Evolutionary conservation across 1,284 basidiomycete genomes (phyloP).

Genomic region (Amylostereum areolatum): DNA sequence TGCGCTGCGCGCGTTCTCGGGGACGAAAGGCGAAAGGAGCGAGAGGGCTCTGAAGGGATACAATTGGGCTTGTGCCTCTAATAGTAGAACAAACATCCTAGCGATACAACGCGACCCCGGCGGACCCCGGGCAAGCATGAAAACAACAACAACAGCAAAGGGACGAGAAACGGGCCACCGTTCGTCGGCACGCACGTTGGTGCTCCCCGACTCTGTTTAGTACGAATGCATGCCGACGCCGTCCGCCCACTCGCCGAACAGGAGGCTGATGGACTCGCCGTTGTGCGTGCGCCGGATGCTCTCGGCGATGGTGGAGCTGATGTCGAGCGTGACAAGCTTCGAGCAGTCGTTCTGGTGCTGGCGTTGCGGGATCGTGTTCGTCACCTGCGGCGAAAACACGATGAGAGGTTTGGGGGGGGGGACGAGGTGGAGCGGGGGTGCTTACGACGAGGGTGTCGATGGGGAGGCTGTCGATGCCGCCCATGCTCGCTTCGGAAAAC

Average conservation of each 20-base stretch:
- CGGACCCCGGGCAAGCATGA: too few species aligned
- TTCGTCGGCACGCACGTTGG: too few species aligned
- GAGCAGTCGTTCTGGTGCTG: slow-evolving; percentile 46
- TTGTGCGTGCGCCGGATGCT: slow-evolving; percentile 96
- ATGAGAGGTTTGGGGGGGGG: slow-evolving; percentile 1
- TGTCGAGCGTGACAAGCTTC: slow-evolving; percentile 76
- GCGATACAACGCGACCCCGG: too few species aligned
- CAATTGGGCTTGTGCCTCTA: too few species aligned
- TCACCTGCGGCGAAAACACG: slow-evolving; percentile 45
- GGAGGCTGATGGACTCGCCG: slow-evolving; percentile 81
- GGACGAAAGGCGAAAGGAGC: too few species aligned
- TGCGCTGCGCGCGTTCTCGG: too few species aligned
- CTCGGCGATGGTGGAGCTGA: slow-evolving; percentile 89
- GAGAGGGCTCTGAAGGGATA: too few species aligned
- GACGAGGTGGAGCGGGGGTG: slow-evolving; percentile 11
- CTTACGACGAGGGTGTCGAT: slow-evolving; percentile 85
- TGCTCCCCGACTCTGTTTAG: background rate
- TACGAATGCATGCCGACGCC: slow-evolving; percentile 15
- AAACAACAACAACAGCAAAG: too few species aligned
- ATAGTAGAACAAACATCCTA: too few species aligned
- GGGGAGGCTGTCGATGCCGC: slow-evolving; percentile 71
- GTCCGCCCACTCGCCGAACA: slow-evolving; percentile 77
- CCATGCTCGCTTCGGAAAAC: slow-evolving; percentile 81
- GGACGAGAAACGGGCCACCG: too few species aligned
- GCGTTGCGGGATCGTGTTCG: slow-evolving; percentile 74